Conservation (phyloP, 148 eudicot species). For the Fagopyrum tataricum region DNA sequence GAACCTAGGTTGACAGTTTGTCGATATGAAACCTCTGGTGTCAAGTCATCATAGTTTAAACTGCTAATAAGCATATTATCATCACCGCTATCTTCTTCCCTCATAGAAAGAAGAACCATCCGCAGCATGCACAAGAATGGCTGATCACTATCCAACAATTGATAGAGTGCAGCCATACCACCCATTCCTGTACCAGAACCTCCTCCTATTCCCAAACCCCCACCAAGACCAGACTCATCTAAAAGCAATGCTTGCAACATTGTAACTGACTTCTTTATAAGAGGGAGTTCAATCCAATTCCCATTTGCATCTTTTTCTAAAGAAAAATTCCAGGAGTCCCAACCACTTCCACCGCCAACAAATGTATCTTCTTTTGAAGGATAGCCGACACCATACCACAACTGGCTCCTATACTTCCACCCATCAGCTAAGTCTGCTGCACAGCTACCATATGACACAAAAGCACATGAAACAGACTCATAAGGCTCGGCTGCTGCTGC, state of each 20-base stretch:
- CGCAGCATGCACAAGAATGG: constrained; percentile 98
- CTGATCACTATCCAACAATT: constrained; percentile 95
- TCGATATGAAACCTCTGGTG: constrained; percentile 35
- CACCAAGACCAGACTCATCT: constrained; percentile 98
- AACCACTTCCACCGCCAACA: constrained; percentile 97
- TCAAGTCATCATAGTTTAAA: constrained; percentile 39
- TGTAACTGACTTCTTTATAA: constrained; percentile 71
- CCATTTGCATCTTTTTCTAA: constrained; percentile 86
- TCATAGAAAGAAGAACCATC: constrained; percentile 88
- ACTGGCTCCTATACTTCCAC: constrained; percentile 87
- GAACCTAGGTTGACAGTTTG: constrained; percentile 32
- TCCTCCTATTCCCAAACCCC: constrained; percentile 97
- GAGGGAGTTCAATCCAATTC: constrained; percentile 85
- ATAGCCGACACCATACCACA: constrained; percentile 88
- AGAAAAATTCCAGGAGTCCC: constrained; percentile 79
- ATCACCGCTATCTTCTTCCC: constrained; percentile 92
- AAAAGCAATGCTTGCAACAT: constrained; percentile 95
- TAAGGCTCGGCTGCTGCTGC: constrained; percentile 97
- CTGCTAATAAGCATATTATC: constrained; percentile 56
- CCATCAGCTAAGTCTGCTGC: constrained; percentile 77
- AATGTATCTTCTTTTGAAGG: constrained; percentile 43
- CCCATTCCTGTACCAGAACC: constrained; percentile 99
- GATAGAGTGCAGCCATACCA: constrained; percentile 91
- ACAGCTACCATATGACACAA: constrained; percentile 95
- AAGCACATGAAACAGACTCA: constrained; percentile 92